Base-by-base conservation (phyloP, 2,329 filamentous ascomycete species). In the Trichoderma polysporum region DNA sequence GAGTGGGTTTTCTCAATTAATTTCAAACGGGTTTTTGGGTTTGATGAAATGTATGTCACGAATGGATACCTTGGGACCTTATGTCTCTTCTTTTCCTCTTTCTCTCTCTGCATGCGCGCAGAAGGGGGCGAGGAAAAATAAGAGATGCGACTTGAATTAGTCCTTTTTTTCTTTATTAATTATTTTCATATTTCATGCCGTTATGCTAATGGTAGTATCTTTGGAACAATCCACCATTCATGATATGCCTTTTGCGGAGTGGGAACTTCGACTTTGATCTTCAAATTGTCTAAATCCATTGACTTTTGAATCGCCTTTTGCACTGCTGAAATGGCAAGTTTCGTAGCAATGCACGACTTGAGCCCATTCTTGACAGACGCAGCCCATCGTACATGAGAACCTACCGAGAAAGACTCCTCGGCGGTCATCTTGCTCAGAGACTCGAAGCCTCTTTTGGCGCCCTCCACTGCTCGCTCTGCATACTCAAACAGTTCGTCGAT, bases 281-380 rank as follows among this genome's bases (percentile, higher is more conserved):
- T 77, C 59, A 83, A 52, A 53, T 75, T 69, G 37, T 68, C 70
- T 5, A 68, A 71, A 63, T 70, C 71, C 67, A 60, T 72, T 59
- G 68, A 73, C 67, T 74, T 77, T 19, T 80, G 78, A 9, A 90
- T 71, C 2, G 83, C 84, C 75, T 88, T 90, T 72, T 84, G 85
- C 56, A 91, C 76, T 1, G 82, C 82, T 27, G 84, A 83, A 50
- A 92, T 84, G 0, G 88, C 86, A 69, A 93, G 85, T 6, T 87
- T 87, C 0, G 89, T 83, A 9, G 87, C 88, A 68, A 94, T 93
- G 70, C 88, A 90, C n/a, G 90, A 87, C 73, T 88, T 88, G 72
- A 91, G 81, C 10, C 84, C 85, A 68, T 86, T 83, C 75, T 87
- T 90, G 12, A 85, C 80, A 25, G 86, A 82, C 25, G 79, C 80